A percentile compares a stretch with the other conserved stretches of the same genome.
These are phyloP conservation scores for Torulaspora microellipsoides DNA, from an alignment of 805 yeast genomes.

Conservation along the genomic window DNA sequence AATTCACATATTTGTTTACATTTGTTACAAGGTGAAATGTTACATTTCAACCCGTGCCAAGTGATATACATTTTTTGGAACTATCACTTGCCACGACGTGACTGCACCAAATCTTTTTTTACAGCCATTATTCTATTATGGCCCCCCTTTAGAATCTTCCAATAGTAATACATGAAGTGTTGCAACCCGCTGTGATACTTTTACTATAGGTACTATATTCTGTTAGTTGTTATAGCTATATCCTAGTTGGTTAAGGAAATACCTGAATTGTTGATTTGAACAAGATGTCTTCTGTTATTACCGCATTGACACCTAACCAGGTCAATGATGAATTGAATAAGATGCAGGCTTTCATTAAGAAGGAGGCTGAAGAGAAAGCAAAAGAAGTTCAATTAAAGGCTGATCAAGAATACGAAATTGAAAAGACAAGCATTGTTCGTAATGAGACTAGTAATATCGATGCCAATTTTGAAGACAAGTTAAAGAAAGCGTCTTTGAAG, in stretches of 20 bases:
- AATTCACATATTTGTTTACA: no score
- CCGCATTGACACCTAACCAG: constrained; percentile 42
- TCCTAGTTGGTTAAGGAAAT: no score
- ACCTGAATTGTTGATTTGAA: no score
- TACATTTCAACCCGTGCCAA: no score
- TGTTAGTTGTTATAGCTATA: no score
- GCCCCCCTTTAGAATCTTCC: constrained; percentile 3
- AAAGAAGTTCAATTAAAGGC: constrained; percentile 93
- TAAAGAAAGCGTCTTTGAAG: constrained; percentile 86
- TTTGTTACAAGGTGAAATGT: no score
- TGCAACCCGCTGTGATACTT: no score
- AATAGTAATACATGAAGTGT: no score
- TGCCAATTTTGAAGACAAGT: constrained; percentile 66
- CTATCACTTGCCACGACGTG: no score
- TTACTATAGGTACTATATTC: no score
- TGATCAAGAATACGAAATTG: constrained; percentile 97
- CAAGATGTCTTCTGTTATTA: constrained; percentile 36
- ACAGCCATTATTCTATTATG: constrained; percentile 6
- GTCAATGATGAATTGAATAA: constrained; percentile 93
- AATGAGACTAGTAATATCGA: constrained; percentile 88
- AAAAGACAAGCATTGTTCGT: constrained; percentile 91
- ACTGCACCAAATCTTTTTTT: neutral
- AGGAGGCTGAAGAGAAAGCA: constrained; percentile 99
- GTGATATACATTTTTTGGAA: no score
- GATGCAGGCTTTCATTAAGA: constrained; percentile 97